Conservation (phyloP, 371 early-diverging fungal genomes). For the Lichtheimia ramosa region DNA sequence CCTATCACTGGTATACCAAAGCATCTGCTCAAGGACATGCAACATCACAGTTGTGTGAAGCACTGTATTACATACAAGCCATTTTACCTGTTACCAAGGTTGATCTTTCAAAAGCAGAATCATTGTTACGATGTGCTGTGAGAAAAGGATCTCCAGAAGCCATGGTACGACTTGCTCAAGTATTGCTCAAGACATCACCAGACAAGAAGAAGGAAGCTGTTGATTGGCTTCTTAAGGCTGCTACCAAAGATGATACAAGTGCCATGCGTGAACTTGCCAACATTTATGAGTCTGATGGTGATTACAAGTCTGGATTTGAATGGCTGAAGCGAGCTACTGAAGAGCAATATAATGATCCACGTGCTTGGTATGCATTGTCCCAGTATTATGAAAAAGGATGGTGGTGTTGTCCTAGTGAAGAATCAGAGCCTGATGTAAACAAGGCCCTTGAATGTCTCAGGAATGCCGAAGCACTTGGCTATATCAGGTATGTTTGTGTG, state of each 20-base stretch:
- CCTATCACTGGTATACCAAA: constrained; percentile 45
- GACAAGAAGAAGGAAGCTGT: neutral
- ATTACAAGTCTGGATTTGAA: constrained; percentile 9
- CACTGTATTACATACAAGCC: constrained; percentile 50
- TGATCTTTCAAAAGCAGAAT: constrained; percentile 31
- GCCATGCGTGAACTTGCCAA: constrained; percentile 15
- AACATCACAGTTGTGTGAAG: constrained; percentile 40
- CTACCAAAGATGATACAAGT: neutral
- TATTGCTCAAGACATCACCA: neutral
- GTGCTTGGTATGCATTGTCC: constrained; percentile 11
- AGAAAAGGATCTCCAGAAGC: constrained; percentile 31
- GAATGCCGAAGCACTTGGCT: constrained; percentile 23
- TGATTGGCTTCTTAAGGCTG: neutral
- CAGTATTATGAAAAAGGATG: constrained; percentile 13
- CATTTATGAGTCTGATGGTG: neutral
- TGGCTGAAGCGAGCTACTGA: constrained; percentile 12
- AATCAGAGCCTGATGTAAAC: neutral
- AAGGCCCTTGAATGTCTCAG: constrained; percentile 26
- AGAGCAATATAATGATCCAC: constrained; percentile 4
- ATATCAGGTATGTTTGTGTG: constrained; percentile 21
- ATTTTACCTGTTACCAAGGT: constrained; percentile 20
- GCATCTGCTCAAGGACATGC: constrained; percentile 51
- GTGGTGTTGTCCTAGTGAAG: constrained; percentile 5
- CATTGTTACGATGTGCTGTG: constrained; percentile 40
- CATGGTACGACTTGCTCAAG: constrained; percentile 30